Base-by-base conservation (phyloP, 1,139 yeast genomes). In the Pichia inconspicua region DNA sequence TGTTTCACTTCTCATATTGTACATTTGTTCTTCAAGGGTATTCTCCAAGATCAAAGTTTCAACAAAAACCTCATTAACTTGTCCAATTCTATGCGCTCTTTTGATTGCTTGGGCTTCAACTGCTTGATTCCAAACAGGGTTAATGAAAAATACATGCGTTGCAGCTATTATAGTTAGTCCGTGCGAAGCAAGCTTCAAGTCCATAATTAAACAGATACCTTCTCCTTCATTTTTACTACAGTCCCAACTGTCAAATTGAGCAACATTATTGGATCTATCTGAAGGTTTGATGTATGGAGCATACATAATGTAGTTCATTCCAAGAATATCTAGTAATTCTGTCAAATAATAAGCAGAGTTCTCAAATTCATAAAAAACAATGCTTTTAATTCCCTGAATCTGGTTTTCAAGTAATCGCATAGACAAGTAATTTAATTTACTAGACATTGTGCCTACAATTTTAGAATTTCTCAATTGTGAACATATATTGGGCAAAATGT, bases 81-180 rank as follows among this genome's bases (percentile, higher is more conserved):
- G 88, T 0, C 88, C 88, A 58, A 82, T 82, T 62, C 88, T 72
- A 62, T 82, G 88, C 0, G 87, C 83, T 67, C 88, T 75, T 55
- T 82, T 81, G 46, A 82, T 80, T 0, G 87, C 87, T 56, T 82
- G 88, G 0, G 87, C 87, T 58, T 82, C 88, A 10, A 79, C 70
- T 0, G 84, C 75, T 50, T 80, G 71, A 55, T 74, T 77, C 88
- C 89, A 83, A 2, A 82, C 82, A 0, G 89, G 89, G 54, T 75
- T 80, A 14, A 82, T 69, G 56, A 83, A 82, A 56, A 80, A 82
- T 4, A 82, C 85, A 47, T 79, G 71, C 0, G 87, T 79, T 3
- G 89, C 89, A 1, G 82, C 72, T 25, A 80, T 76, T 8, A 83
- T 79, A 0, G 85, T 81, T 46, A 83, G 63, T 0, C 90, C 90